Evolutionary conservation across 345 rosid genomes (phyloP), one percentile per base, ranked within the genome.

Genomic region (Clarkia xantiana): DNA sequence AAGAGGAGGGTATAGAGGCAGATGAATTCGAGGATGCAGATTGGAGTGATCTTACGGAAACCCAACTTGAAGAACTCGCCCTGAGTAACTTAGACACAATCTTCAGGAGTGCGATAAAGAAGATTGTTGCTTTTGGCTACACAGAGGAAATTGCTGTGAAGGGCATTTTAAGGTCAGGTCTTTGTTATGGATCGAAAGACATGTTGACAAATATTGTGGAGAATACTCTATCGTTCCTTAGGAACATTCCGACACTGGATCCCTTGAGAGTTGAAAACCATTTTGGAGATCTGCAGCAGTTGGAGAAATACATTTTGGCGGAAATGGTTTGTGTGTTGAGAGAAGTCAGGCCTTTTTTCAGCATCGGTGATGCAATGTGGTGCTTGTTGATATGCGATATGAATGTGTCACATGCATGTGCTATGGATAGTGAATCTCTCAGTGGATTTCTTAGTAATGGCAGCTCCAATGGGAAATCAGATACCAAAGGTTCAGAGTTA

Each of bases 361-460:
- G 94, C 67, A 81, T 79, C 11, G 91, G 88, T 25, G 97, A 90
- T 71, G 97, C 97, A 47, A 90, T 90, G 95, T 86, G 97, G 97
- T 77, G 94, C 68, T 69, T 90, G 54, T 61, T 90, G 69, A 79
- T 90, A 45, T 82, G 82, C 64, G 97, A 90, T 75, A 82, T 90
- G 94, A 86, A 90, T 74, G 86, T 90, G 11, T 76, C 94, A 14
- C 91, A 78, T 71, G 95, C 97, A 52, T 79, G 91, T 77, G 91
- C 94, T 48, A 72, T 79, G 75, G 94, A 86, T 56, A 79, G 82
- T 58, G 88, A 79, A 40, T 65, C 74, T 16, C 58, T 78, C 57
- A 63, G 64, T 53, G 57, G 76, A 47, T 71, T 77, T 62, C 14
- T 62, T 16, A 55, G 65, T 43, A 77, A 76, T 47, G 70, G 64